These are phyloP conservation scores for Micractinium sp. DNA, from an alignment of 139 green algal species.

Conservation along the genomic window DNA sequence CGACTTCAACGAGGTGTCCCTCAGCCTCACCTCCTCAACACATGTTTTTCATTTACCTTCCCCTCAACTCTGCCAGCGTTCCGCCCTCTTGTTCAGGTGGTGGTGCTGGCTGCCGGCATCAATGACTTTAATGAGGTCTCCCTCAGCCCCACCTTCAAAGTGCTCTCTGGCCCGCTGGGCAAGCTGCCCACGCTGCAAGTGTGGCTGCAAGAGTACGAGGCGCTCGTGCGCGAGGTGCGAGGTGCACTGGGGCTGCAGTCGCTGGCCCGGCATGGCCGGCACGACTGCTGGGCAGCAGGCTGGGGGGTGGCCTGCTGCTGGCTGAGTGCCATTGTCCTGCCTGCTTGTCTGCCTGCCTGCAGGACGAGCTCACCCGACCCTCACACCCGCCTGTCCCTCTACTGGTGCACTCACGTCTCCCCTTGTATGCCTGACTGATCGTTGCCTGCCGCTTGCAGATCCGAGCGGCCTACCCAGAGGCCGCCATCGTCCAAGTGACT, in stretches of 20 bases:
- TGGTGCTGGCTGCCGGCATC: background rate
- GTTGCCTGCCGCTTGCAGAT: background rate
- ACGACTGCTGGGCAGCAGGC: background rate
- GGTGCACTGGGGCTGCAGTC: background rate
- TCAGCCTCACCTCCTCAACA: too few relatives aligned
- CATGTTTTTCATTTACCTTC: too few relatives aligned
- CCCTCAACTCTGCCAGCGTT: background rate
- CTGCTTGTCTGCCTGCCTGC: background rate
- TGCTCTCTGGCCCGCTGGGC: background rate
- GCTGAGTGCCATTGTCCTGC: background rate
- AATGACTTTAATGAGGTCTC: background rate
- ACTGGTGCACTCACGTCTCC: background rate
- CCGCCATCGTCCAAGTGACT: background rate
- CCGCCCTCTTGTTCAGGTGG: background rate
- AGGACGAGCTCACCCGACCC: background rate
- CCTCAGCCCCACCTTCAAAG: background rate
- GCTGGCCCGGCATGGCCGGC: too few relatives aligned
- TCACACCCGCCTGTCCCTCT: too few relatives aligned
- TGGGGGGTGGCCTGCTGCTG: background rate
- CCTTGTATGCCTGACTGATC: background rate
- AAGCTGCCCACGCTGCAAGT: background rate
- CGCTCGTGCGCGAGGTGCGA: background rate
- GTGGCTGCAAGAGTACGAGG: background rate
- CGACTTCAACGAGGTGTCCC: too few relatives aligned
- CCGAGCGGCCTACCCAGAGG: background rate